Conservation (phyloP, 75 land plant species). For the Sequoiadendron giganteum region DNA sequence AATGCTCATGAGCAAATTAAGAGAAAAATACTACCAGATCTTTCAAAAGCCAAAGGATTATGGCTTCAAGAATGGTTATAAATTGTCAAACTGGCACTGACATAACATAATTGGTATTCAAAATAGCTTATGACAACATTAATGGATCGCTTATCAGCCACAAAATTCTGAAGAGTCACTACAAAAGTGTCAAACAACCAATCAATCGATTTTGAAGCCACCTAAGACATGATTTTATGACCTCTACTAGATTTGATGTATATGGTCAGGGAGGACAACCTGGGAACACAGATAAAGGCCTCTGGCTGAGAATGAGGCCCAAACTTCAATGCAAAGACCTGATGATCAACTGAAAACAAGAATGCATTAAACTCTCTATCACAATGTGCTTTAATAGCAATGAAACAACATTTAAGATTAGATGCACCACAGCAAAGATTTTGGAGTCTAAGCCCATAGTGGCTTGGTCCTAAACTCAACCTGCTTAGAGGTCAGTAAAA, state of each 20-base stretch:
- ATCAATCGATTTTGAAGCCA: background rate
- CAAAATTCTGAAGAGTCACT: background rate
- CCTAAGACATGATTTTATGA: background rate
- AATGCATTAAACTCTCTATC: background rate
- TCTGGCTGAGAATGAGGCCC: background rate
- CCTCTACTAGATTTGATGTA: background rate
- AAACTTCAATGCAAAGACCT: background rate
- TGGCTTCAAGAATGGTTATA: background rate
- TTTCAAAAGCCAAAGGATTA: background rate
- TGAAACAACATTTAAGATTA: too few relatives aligned
- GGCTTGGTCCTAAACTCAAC: background rate
- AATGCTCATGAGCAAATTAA: background rate
- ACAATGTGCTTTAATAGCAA: background rate
- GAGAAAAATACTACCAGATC: background rate
- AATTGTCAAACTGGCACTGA: background rate
- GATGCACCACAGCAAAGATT: background rate
- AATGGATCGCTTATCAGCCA: background rate
- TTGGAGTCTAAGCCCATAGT: background rate
- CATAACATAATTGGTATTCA: background rate
- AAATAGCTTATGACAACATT: slow-evolving; percentile 1
- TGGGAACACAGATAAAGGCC: background rate
- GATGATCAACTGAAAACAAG: background rate
- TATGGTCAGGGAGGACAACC: background rate
- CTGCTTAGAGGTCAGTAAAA: background rate
- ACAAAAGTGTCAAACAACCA: background rate